Base-by-base conservation (phyloP, 2,329 filamentous ascomycete genomes). In the Metarhizium album region DNA sequence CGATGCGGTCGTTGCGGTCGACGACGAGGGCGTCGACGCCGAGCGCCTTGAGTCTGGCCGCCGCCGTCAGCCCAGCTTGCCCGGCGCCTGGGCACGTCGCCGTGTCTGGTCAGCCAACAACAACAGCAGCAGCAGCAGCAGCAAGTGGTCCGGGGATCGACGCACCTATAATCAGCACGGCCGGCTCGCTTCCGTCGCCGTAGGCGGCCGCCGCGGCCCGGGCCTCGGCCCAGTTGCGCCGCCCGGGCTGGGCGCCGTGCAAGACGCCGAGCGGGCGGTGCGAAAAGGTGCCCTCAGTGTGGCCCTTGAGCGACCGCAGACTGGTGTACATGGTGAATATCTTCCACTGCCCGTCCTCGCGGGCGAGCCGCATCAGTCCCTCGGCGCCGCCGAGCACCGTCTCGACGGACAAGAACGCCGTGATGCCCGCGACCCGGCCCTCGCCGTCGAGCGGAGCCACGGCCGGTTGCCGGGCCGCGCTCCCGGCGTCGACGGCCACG, bases 281-380 rank as follows among this genome's bases (percentile, higher is more conserved):
- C 1, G 58, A 59, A 2, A 72, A 69, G 1, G 71, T 60, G 0
- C 57, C 54, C 60, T 86, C 79, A 52, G 81, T 75, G 47, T 74
- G 65, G 0, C 74, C 78, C 3, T 69, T 75, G 4, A 87, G 55
- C 37, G 76, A 73, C 2, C 71, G 60, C 4, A 87, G 66, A 0
- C 72, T 69, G 0, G 83, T 86, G 58, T 80, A 86, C 0, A 87
- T 58, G 1, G 80, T 82, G 54, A 79, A 84, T 0, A 80, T 75
- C 60, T 80, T 83, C 82, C 81, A 86, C 2, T 52, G 35, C 0
- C 62, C 67, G 0, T 64, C 62, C 46, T 70, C 65, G 37, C 71
- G 62, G 0, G 73, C 68, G 0, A 86, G 61, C 3, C 79, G 69
- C 0, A 77, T 69, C 1, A 86, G 56, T 1, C 83, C 84, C 1